These are phyloP conservation scores for Hypoxylon sp. DNA, from an alignment of 2,329 filamentous ascomycete genomes.

Conservation along the genomic window DNA sequence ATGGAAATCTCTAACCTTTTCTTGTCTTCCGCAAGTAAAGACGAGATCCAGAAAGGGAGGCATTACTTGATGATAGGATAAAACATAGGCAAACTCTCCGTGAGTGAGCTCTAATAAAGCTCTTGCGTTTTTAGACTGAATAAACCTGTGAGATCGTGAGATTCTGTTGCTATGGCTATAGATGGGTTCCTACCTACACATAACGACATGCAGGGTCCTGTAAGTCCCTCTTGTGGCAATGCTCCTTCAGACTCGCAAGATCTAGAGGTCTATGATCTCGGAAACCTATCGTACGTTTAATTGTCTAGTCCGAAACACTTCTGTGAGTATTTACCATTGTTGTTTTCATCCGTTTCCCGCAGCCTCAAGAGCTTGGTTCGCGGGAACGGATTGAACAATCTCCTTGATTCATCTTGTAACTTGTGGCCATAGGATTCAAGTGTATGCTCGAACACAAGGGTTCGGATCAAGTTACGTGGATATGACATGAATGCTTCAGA, in stretches of 20 bases:
- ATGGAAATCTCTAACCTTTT: slow-evolving; percentile 15
- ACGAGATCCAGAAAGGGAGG: slow-evolving; percentile 37
- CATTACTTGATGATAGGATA: slow-evolving; percentile 39
- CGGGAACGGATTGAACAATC: slow-evolving; percentile 4
- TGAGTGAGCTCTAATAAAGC: slow-evolving; percentile 4
- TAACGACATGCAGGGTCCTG: slow-evolving; percentile 16
- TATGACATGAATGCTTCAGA: slow-evolving; percentile 2
- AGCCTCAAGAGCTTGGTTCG: slow-evolving; percentile 6
- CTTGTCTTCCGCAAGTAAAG: slow-evolving; percentile 29
- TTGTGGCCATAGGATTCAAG: slow-evolving; percentile 1
- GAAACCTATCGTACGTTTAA: slow-evolving; percentile 5
- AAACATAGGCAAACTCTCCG: slow-evolving; percentile 7
- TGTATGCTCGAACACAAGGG: slow-evolving; percentile 3
- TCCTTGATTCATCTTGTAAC: slow-evolving; percentile 1
- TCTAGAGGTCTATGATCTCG: slow-evolving; percentile 2
- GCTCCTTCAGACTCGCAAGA: slow-evolving; percentile 2
- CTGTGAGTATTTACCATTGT: not conserved
- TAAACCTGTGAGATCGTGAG: not conserved
- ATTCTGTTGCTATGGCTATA: not conserved
- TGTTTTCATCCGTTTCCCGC: slow-evolving; percentile 6
- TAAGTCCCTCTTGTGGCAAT: slow-evolving; percentile 1
- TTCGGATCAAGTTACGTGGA: slow-evolving; percentile 5
- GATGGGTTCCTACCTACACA: slow-evolving; percentile 1
- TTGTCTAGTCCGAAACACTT: not conserved
- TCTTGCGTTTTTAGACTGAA: slow-evolving; percentile 9